Conservation (phyloP, 768 basidiomycete species). For the Trametes cinnabarina region DNA sequence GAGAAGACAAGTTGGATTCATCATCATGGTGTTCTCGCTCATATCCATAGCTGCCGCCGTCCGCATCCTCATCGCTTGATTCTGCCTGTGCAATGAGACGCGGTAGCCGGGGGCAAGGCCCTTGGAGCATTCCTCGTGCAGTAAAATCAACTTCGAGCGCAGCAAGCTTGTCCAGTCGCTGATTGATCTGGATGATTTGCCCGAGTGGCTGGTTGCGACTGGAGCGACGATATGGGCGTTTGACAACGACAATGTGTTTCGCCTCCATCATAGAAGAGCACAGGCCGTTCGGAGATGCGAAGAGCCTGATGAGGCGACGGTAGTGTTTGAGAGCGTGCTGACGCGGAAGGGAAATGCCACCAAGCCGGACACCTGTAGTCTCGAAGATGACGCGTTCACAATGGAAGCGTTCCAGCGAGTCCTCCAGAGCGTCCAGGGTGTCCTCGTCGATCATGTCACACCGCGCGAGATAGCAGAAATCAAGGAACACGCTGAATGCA, state of each 20-base stretch:
- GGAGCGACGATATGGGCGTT: conserved; percentile 26
- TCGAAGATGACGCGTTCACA: conserved; percentile 16
- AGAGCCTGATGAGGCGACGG: conserved; percentile 11
- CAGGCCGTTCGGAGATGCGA: conserved; percentile 27
- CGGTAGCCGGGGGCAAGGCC: neutral
- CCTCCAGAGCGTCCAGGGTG: conserved; percentile 7
- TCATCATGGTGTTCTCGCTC: too few species aligned
- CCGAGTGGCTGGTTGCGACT: conserved; percentile 20
- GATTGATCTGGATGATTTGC: conserved; percentile 26
- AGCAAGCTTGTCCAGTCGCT: conserved; percentile 27
- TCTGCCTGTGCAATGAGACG: too few species aligned
- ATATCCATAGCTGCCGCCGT: too few species aligned
- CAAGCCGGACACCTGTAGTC: conserved; percentile 14
- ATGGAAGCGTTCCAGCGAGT: conserved; percentile 19
- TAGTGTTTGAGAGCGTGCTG: conserved; percentile 26
- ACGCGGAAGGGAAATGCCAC: conserved; percentile 24
- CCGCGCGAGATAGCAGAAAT: conserved; percentile 27
- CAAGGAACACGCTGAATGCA: conserved; percentile 18
- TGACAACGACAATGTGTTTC: conserved; percentile 29
- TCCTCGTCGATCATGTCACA: neutral
- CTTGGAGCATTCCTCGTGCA: conserved; percentile 18
- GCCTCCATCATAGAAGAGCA: too few species aligned
- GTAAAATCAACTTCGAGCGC: conserved; percentile 22
- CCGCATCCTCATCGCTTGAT: too few species aligned
- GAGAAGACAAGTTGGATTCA: too few species aligned